phyloP scores from a whole-genome alignment of 2,329 filamentous ascomycete genomes.

The Fusarium anthophilum region DNA sequence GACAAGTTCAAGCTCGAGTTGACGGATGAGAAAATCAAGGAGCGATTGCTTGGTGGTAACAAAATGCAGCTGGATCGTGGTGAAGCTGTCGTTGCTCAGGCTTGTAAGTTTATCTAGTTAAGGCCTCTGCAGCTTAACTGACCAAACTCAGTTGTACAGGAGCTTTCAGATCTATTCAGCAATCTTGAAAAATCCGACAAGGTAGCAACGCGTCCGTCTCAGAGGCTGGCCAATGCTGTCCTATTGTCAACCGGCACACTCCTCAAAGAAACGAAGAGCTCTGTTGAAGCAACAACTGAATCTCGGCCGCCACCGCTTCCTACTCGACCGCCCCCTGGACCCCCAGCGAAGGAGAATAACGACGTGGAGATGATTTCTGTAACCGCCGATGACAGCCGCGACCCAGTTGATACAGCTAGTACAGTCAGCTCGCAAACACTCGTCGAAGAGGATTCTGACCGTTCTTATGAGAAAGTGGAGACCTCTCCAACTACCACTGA shows the following conservation, averaged over 20 bases:
- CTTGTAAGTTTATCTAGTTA: slow-evolving; percentile 69
- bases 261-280: slow-evolving; percentile 45
- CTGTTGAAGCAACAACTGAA: slow-evolving; percentile 35
- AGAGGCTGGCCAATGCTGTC: slow-evolving; percentile 82
- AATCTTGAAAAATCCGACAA: slow-evolving; percentile 72
- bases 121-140: slow-evolving; percentile 40
- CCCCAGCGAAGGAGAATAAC: slow-evolving; percentile 43
- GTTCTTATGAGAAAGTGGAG: slow-evolving; percentile 49
- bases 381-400: slow-evolving; percentile 44
- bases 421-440: slow-evolving; percentile 62
- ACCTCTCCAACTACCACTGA: slow-evolving; percentile 16
- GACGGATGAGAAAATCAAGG: slow-evolving; percentile 68
- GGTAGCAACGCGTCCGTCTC: slow-evolving; percentile 73
- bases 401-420: slow-evolving; percentile 54
- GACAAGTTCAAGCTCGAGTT: slow-evolving; percentile 75
- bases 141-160: slow-evolving; percentile 70
- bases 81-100: slow-evolving; percentile 73
- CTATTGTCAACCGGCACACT: slow-evolving; percentile 65
- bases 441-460: slow-evolving; percentile 53
- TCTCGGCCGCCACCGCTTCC: slow-evolving; percentile 60
- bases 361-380: slow-evolving; percentile 50
- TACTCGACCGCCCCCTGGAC: slow-evolving; percentile 55
- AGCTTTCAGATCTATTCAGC: slow-evolving; percentile 75
- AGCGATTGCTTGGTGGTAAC: slow-evolving; percentile 78
- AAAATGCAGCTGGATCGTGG: slow-evolving; percentile 59